Percentiles rank a stretch among this genome's conserved stretches.
These are phyloP conservation scores for Heliamphora exappendiculata DNA, from an alignment of 148 eudicot genomes.

Conservation along the genomic window DNA sequence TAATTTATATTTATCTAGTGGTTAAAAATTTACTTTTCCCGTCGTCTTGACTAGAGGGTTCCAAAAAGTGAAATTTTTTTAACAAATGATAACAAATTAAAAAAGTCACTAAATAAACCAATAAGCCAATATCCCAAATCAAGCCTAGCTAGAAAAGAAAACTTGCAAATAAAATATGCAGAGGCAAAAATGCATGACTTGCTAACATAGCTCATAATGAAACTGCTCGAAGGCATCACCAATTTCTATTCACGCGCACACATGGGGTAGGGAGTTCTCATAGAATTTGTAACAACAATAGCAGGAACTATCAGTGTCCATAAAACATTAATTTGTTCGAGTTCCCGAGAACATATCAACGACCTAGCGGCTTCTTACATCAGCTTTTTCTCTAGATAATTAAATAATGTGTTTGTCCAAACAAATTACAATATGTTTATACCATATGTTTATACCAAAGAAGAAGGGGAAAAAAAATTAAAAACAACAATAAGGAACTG, in stretches of 20 bases:
- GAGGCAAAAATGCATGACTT: neutral
- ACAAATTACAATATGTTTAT: neutral
- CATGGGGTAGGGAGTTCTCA: neutral
- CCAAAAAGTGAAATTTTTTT: no score
- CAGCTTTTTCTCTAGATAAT: constrained; percentile 4
- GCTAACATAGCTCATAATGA: neutral
- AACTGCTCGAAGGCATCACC: neutral
- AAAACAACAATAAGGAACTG: neutral
- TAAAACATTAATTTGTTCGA: neutral
- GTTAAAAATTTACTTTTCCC: no score
- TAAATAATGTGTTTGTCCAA: neutral
- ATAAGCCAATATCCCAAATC: no score
- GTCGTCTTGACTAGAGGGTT: no score
- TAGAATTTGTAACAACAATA: neutral
- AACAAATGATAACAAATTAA: no score
- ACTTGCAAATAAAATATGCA: no score
- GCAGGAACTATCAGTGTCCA: neutral
- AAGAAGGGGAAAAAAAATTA: neutral
- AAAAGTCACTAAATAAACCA: no score
- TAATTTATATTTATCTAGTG: no score
- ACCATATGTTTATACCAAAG: neutral
- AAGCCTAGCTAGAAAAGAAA: no score
- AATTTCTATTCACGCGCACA: neutral
- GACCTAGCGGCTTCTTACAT: neutral
- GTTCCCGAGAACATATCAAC: neutral